Base-by-base conservation (phyloP, 805 yeast species). In the Ogataea minuta region DNA sequence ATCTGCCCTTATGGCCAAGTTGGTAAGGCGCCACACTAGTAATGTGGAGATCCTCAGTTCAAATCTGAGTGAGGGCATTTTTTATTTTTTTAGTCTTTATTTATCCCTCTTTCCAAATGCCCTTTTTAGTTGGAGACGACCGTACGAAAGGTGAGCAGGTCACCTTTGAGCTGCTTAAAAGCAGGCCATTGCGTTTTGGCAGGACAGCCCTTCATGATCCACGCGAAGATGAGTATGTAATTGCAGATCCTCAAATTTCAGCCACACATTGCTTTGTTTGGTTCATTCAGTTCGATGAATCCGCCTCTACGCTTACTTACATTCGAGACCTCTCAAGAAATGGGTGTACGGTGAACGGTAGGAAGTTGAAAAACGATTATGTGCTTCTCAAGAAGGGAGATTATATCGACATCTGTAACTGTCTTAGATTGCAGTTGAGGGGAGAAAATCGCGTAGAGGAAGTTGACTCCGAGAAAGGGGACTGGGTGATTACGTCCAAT, bases 291-390 rank as follows among this genome's bases (percentile, higher is more conserved):
- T 79, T 79, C 52, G 82, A 77, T 50, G 67, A 67, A 0, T 59
- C 61, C 4, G 66, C 71, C 6, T 51, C 65, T 1, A 76, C 79
- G 0, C 44, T 76, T 43, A 64, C 71, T 12, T 79, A 77, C 48
- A 45, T 78, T 9, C 70, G 69, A 39, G 83, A 77, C 45, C 36
- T 46, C 0, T 76, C 83, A 0, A 52, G 69, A 16, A 79, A 79
- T 59, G 82, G 82, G 2, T 68, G 74, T 1, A 60, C 45, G 28
- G 49, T 77, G 1, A 74, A 77, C 48, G 68, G 63, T 3, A 23
- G 1, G n/a, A 36, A 14, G 39, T 66, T 42, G 10, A 42, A 44
- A 3, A 57, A 51, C 2, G 63, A 59, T 27, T 56, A 57, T 17
- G 60, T 64, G 47, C 54, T 36, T 56, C 68, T 58, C 15, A 40